A percentile compares a stretch with the other conserved stretches of the same genome.
Conservation (phyloP, 306 rosid genomes). For the Rosa lucieae region DNA sequence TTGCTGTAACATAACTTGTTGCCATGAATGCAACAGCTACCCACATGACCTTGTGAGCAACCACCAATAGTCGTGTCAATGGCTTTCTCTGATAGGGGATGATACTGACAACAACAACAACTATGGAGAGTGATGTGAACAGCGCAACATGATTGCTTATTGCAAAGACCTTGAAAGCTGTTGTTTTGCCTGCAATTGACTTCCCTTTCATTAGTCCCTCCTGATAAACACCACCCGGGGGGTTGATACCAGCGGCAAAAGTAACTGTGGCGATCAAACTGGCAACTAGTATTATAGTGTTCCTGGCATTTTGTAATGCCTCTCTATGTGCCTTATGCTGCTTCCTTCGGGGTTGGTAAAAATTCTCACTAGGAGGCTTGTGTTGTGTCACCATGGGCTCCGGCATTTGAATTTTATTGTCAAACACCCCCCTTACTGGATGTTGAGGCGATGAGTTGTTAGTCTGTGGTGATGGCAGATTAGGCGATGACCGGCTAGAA, state of each 20-base stretch:
- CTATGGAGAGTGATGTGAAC: constrained; percentile 59
- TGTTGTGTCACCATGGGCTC: constrained; percentile 26
- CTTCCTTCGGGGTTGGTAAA: constrained; percentile 17
- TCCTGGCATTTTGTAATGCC: constrained; percentile 67
- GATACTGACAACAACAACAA: constrained; percentile 63
- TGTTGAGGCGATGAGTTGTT: constrained; percentile 27
- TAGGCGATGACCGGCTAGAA: constrained; percentile 11
- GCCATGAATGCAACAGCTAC: constrained; percentile 62
- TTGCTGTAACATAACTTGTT: constrained; percentile 57
- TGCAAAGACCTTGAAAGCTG: constrained; percentile 68
- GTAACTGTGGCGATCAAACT: constrained; percentile 73
- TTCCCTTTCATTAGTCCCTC: constrained; percentile 50
- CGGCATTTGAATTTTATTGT: constrained; percentile 22
- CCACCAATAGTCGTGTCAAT: constrained; percentile 36
- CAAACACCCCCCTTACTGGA: constrained; percentile 17
- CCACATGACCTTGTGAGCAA: constrained; percentile 76
- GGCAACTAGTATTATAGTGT: constrained; percentile 59
- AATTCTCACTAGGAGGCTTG: constrained; percentile 19
- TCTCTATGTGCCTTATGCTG: constrained; percentile 48
- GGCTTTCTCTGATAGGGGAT: constrained; percentile 62
- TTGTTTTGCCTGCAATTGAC: constrained; percentile 42
- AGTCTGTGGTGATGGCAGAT: not conserved
- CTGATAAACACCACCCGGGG: constrained; percentile 66
- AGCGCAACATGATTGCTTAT: constrained; percentile 64
- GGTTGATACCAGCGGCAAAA: constrained; percentile 68